Conservation (phyloP, 2,329 filamentous ascomycete species). For the Triangularia verruculosa region DNA sequence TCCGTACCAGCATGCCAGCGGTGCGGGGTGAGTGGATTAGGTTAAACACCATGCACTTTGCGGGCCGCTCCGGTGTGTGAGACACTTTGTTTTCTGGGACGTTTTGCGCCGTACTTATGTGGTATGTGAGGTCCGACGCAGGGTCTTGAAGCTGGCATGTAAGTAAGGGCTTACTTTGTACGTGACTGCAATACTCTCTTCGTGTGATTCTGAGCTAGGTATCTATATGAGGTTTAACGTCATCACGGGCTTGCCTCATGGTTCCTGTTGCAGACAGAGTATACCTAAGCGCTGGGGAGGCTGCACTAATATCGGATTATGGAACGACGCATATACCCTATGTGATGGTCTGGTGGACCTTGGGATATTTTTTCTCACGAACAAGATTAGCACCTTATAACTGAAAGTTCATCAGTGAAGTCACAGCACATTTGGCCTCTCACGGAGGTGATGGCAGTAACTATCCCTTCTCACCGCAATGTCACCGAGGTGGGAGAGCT, state of each 20-base stretch:
- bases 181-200: background rate
- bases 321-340: too few relatives aligned
- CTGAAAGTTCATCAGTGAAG: too few relatives aligned
- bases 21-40: background rate
- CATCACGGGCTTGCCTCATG: too few relatives aligned
- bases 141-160: background rate
- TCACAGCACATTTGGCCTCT: too few relatives aligned
- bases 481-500: background rate
- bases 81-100: background rate
- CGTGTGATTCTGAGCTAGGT: too few relatives aligned
- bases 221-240: too few relatives aligned
- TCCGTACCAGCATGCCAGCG: background rate
- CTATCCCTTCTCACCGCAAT: background rate
- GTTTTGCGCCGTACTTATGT: background rate
- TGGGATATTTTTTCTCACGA: too few relatives aligned
- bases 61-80: background rate
- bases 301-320: too few relatives aligned
- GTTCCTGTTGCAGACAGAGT: too few relatives aligned
- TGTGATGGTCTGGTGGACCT: too few relatives aligned
- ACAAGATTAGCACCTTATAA: too few relatives aligned
- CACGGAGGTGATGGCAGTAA: background rate
- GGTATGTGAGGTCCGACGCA: background rate
- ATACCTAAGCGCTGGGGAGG: too few relatives aligned
- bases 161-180: background rate
- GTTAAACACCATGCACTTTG: background rate